These are phyloP conservation scores for Thozetella sp. DNA, from an alignment of 495 filamentous ascomycete genomes.

Conservation along the genomic window DNA sequence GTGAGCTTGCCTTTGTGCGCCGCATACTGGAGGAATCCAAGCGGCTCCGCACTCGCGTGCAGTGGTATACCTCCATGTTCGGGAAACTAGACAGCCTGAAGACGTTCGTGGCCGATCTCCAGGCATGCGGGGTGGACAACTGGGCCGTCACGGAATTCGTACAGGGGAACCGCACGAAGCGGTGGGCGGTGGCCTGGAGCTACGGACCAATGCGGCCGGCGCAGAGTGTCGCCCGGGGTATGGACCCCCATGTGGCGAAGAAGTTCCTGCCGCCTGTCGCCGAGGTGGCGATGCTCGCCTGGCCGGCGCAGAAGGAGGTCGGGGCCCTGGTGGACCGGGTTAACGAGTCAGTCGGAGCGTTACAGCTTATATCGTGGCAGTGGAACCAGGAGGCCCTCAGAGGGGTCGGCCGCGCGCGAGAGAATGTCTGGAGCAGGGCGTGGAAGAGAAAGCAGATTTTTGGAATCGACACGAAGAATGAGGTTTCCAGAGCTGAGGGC, in stretches of 20 bases:
- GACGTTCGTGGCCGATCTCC: conserved; percentile 61
- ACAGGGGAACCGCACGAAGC: conserved; percentile 76
- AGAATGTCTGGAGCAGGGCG: conserved; percentile 54
- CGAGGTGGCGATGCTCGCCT: conserved; percentile 30
- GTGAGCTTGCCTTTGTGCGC: conserved; percentile 79
- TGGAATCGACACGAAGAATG: conserved; percentile 5
- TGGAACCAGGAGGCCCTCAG: conserved; percentile 31
- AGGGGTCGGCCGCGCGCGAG: conserved; percentile 35
- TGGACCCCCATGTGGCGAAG: conserved; percentile 53
- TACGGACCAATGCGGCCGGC: conserved; percentile 69
- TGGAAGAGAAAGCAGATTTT: conserved; percentile 36
- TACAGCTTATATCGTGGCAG: conserved; percentile 63
- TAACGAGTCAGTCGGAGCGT: conserved; percentile 18
- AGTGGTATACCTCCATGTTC: conserved; percentile 93
- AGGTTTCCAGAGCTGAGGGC: conserved; percentile 6
- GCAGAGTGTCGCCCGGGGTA: conserved; percentile 58
- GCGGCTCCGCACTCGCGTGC: conserved; percentile 56
- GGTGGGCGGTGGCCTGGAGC: conserved; percentile 92
- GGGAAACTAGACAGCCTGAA: conserved; percentile 79
- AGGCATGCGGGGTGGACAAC: conserved; percentile 64
- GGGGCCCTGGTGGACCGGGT: conserved; percentile 14
- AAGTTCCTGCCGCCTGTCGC: conserved; percentile 60
- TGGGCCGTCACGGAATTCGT: conserved; percentile 82
- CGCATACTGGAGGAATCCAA: conserved; percentile 78
- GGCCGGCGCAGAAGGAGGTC: conserved; percentile 1